Evolutionary conservation across 2,329 filamentous ascomycete genomes (phyloP), one percentile per base, ranked within the genome.

Genomic region (Talaromyces funiculosus): DNA sequence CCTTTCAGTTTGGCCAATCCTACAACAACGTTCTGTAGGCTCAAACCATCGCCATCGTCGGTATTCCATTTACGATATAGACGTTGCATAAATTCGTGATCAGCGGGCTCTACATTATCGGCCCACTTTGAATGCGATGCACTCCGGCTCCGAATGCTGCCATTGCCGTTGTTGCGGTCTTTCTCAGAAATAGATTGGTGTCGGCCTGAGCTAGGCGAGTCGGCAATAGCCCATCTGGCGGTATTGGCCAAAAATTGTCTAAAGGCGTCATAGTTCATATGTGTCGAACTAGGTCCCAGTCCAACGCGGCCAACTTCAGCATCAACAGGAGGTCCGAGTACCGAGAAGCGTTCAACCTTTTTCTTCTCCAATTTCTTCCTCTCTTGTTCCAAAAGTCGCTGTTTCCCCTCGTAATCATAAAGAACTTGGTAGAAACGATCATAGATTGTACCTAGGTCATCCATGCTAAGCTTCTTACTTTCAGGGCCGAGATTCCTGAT

Each of bases 181-280:
- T 82, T 83, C 20, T 79, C 75, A 35, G 77, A 77, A 4, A 75
- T 76, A 1, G 72, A 77, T 57, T 81, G 81, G 62, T 77, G 82
- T 64, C 67, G 71, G 18, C 85, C 82, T 0, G 85, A 82, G 5
- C 83, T 81, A 3, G 91, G 90, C 0, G 90, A 87, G 72, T 97
- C 94, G 0, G 91, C 90, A 29, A 96, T 87, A 1, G 94, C 94
- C 94, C 94, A 99, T 78, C 87, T 93, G 1, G 92, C 85, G 67
- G 97, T 90, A 51, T 86, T 88, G 4, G 94, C 92, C 47, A 99
- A 80, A 67, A 99, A 97, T 69, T 97, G 92, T 61, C 93, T 83
- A 76, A 97, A 99, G 1, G 90, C 92, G 73, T 96, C 90, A 70
- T 97, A 99, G 73, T 97, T 92, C 94, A 99, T 99, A 66, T 92